Evolutionary conservation across 345 rosid species (phyloP), one percentile per base, ranked within the genome.

Genomic region (Ceriops decandra): DNA sequence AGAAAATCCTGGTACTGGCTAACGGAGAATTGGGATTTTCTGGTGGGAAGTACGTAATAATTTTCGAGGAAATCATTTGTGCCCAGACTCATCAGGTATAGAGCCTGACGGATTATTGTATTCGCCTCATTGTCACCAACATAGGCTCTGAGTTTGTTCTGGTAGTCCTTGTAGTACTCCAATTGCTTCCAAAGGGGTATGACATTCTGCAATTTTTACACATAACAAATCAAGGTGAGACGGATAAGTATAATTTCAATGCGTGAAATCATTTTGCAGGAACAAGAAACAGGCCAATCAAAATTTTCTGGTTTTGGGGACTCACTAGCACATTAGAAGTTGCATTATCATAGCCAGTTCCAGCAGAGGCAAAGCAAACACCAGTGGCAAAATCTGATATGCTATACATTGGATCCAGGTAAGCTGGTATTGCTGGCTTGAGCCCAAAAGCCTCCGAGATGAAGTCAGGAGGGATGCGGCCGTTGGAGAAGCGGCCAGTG

Each of bases 361-460:
- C 96, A 13, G 98, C 93, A 42, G 98, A 92, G 67, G 98, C 98
- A 62, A 92, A 92, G 71, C 87, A 86, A 67, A 92, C 95, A 1
- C 98, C 95, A 0, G 90, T 84, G 21, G 91, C 85, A 56, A 90
- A 90, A 72, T 92, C 90, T 69, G 72, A 32, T 8, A 90, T 90
- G 72, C 70, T 69, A 69, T 76, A 88, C 5, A 57, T 56, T 2
- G 92, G 92, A 77, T 92, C 95, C 78, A 92, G 63, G 76, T 92
- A 92, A 0, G 98, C 92, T 13, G 98, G 98, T 51, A 92, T 74
- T 2, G 73, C 6, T 56, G 80, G 83, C 78, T 88, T 92, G 75
- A 92, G 70, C 30, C 91, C 87, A 7, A 88, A 88, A 13, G 92
- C 96, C 78, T 88, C 87, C 1, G 90, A 85, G 21, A 92, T 79